Conservation (phyloP, 345 rosid genomes). For the Lumnitzera littorea region DNA sequence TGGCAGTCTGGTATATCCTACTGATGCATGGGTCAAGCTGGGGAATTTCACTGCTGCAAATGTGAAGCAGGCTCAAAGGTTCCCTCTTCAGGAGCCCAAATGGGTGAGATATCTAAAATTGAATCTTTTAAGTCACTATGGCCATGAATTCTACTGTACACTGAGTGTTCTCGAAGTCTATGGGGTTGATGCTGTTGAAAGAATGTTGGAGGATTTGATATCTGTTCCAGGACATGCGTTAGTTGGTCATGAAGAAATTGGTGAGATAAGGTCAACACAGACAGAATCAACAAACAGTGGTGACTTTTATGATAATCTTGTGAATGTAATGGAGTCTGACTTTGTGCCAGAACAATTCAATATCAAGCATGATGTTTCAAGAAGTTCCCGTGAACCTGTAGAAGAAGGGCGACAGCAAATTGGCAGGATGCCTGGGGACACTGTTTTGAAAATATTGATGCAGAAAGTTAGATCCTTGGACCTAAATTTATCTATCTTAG, state of each 20-base stretch:
- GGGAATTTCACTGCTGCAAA: conserved; percentile 85
- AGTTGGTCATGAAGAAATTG: conserved; percentile 30
- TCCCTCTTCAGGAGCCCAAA: conserved; percentile 59
- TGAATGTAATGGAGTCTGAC: conserved; percentile 27
- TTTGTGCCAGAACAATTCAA: conserved; percentile 22
- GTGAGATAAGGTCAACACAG: conserved; percentile 21
- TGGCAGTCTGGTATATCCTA: conserved; percentile 85
- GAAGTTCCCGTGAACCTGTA: conserved; percentile 32
- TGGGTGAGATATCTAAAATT: conserved; percentile 87
- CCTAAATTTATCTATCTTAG: conserved; percentile 70
- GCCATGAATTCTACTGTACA: conserved; percentile 94
- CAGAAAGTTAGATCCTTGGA: conserved; percentile 88
- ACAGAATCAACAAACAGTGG: conserved; percentile 28
- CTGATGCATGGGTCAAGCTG: conserved; percentile 72
- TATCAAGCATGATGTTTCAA: conserved; percentile 30
- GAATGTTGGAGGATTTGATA: conserved; percentile 91
- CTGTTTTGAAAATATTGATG: conserved; percentile 84
- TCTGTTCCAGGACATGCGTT: conserved; percentile 44
- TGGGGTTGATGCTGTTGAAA: conserved; percentile 94
- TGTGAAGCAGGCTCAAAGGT: conserved; percentile 66
- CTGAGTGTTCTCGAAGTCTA: conserved; percentile 72
- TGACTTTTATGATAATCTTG: conserved; percentile 22
- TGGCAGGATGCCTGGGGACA: conserved; percentile 92
- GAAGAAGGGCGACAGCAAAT: conserved; percentile 75
- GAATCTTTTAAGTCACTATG: conserved; percentile 65